Percentiles rank a stretch among this genome's conserved stretches.
Evolutionary conservation across 1,284 basidiomycete species (phyloP).

Genomic region (Flammula alnicola): DNA sequence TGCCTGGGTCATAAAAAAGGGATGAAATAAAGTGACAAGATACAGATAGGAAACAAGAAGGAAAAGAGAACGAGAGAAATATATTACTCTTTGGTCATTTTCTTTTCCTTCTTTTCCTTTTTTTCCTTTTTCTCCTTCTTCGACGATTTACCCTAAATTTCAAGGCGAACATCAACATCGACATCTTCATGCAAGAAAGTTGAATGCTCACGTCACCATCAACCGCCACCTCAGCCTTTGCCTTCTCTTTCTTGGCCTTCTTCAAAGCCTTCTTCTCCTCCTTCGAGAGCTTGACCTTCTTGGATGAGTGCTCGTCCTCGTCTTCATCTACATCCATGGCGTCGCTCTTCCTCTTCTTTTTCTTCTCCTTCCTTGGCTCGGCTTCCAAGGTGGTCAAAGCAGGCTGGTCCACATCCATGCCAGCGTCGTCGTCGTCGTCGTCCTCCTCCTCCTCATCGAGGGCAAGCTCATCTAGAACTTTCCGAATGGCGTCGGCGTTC

Average conservation of each 20-base stretch:
- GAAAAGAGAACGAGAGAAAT: conserved; percentile 4
- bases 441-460: conserved; percentile 76
- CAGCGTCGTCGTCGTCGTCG: conserved; percentile 73
- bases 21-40: conserved; percentile 15
- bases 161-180: conserved; percentile 6
- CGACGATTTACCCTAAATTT: conserved; percentile 29
- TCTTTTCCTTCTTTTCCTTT: conserved; percentile 49
- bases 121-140: conserved; percentile 41
- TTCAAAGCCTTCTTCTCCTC: conserved; percentile 85
- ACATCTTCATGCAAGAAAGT: background rate
- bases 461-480: conserved; percentile 83
- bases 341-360: conserved; percentile 66
- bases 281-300: conserved; percentile 79
- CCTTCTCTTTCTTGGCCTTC: conserved; percentile 73
- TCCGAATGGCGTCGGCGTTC: conserved; percentile 88
- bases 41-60: conserved; percentile 13
- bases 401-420: conserved; percentile 60
- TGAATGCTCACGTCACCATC: conserved; percentile 39
- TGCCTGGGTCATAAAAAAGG: conserved; percentile 13
- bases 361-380: conserved; percentile 61
- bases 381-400: conserved; percentile 59
- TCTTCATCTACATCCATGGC: conserved; percentile 65
- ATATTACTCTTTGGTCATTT: conserved; percentile 49
- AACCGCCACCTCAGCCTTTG: conserved; percentile 46
- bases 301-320: conserved; percentile 57